Conservation (phyloP, 2,329 filamentous ascomycete species). For the Talaromyces islandicus region DNA sequence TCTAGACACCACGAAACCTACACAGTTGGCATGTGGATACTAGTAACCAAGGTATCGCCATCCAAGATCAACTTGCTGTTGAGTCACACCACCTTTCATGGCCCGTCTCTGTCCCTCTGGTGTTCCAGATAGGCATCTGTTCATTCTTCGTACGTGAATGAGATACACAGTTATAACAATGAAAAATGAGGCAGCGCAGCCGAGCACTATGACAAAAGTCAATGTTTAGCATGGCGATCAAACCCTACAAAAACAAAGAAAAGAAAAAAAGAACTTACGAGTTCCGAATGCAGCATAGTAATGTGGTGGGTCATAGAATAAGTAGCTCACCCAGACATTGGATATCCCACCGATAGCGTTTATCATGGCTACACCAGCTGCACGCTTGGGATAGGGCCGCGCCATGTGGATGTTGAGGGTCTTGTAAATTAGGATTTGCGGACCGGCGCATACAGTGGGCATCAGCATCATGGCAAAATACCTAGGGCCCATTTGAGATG, state of each 20-base stretch:
- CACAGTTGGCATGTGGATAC: background rate
- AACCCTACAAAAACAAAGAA: background rate
- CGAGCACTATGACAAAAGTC: background rate
- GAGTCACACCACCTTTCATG: slow-evolving; percentile 1
- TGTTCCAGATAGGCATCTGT: background rate
- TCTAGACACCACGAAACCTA: background rate
- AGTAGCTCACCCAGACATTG: slow-evolving; percentile 10
- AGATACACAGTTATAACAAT: background rate
- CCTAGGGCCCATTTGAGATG: slow-evolving; percentile 44
- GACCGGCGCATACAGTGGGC: slow-evolving; percentile 48
- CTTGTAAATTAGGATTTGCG: slow-evolving; percentile 44
- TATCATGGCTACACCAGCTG: slow-evolving; percentile 50
- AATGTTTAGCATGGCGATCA: background rate
- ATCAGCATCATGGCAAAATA: slow-evolving; percentile 54
- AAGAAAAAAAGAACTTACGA: background rate
- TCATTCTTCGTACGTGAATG: background rate
- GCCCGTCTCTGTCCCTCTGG: background rate
- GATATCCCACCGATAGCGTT: slow-evolving; percentile 42
- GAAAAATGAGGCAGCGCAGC: slow-evolving; percentile 3
- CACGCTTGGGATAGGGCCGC: slow-evolving; percentile 50
- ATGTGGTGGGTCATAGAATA: slow-evolving; percentile 4
- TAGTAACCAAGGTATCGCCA: slow-evolving; percentile 3
- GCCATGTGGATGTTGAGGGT: slow-evolving; percentile 49
- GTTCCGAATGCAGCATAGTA: slow-evolving; percentile 5
- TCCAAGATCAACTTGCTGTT: slow-evolving; percentile 3